Evolutionary conservation across 2,329 filamentous ascomycete genomes (phyloP).

Genomic region (Stemphylium vesicarium): DNA sequence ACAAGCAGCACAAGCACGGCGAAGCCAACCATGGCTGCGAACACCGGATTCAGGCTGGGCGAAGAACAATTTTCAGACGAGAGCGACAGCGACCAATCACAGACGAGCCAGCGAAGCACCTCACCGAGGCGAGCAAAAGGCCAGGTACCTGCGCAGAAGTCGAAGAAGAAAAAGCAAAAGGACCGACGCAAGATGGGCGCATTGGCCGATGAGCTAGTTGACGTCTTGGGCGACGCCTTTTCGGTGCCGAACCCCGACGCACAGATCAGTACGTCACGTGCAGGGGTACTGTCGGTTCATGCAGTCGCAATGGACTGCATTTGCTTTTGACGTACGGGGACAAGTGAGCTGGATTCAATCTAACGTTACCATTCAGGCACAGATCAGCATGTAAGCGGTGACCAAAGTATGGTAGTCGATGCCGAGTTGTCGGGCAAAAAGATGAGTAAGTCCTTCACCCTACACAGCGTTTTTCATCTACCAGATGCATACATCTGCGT

Average conservation of each 20-base stretch:
- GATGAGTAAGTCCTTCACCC: conserved; percentile 23
- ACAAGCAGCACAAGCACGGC: neutral
- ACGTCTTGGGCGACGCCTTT: conserved; percentile 27
- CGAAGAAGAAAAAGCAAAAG: conserved; percentile 20
- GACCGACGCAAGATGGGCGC: conserved; percentile 31
- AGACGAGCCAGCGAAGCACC: conserved; percentile 24
- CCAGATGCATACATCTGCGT: neutral
- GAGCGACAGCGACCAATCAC: conserved; percentile 35
- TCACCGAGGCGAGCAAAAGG: conserved; percentile 20
- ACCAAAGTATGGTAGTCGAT: conserved; percentile 20
- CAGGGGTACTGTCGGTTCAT: neutral
- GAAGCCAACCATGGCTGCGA: neutral
- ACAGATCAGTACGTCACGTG: conserved; percentile 19
- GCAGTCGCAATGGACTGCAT: neutral
- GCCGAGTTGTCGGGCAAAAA: conserved; percentile 17
- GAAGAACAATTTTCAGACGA: conserved; percentile 21
- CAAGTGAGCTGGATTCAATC: neutral
- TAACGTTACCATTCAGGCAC: conserved; percentile 1
- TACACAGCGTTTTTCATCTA: neutral
- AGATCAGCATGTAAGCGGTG: conserved; percentile 10
- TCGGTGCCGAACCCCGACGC: conserved; percentile 6
- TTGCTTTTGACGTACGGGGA: conserved; percentile 3
- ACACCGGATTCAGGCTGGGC: conserved; percentile 23
- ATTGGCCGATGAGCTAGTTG: conserved; percentile 26
- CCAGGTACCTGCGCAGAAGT: conserved; percentile 16